Percentiles rank a stretch among this genome's conserved stretches.
phyloP scores from a whole-genome alignment of 768 basidiomycete genomes.

The Lactarius hengduanensis region DNA sequence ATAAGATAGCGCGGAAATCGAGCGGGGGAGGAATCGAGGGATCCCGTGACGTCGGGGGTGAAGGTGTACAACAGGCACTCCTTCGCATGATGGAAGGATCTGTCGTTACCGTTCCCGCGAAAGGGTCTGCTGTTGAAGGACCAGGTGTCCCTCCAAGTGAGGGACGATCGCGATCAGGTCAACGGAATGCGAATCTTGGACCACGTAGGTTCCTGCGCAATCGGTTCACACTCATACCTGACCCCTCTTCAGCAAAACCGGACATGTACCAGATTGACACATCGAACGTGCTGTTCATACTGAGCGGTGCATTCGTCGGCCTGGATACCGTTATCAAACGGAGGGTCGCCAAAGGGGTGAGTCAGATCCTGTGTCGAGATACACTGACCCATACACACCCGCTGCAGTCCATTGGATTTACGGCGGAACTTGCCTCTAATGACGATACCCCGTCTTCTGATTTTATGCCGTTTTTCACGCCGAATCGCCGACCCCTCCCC shows the following conservation, averaged over 20 bases:
- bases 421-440: conserved; percentile 47
- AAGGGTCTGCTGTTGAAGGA: conserved; percentile 51
- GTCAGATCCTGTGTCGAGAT: conserved; percentile 33
- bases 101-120: conserved; percentile 75
- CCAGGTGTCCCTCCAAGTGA: conserved; percentile 46
- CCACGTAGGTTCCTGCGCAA: conserved; percentile 23
- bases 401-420: conserved; percentile 85
- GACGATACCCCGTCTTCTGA: conserved; percentile 38
- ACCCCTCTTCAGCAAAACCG: conserved; percentile 46
- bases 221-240: neutral
- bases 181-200: conserved; percentile 44
- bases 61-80: conserved; percentile 93
- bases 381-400: conserved; percentile 13
- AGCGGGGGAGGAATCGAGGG: conserved; percentile 58
- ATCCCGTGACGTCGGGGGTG: conserved; percentile 87
- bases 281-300: conserved; percentile 88
- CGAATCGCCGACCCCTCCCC: conserved; percentile 56
- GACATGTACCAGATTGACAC: conserved; percentile 82
- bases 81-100: conserved; percentile 95
- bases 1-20: conserved; percentile 79
- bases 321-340: conserved; percentile 79
- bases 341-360: conserved; percentile 80
- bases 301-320: conserved; percentile 95
- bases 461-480: conserved; percentile 71
- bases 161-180: conserved; percentile 49